Conservation (phyloP, 805 yeast genomes). For the Grigorovia yakushimaensis region DNA sequence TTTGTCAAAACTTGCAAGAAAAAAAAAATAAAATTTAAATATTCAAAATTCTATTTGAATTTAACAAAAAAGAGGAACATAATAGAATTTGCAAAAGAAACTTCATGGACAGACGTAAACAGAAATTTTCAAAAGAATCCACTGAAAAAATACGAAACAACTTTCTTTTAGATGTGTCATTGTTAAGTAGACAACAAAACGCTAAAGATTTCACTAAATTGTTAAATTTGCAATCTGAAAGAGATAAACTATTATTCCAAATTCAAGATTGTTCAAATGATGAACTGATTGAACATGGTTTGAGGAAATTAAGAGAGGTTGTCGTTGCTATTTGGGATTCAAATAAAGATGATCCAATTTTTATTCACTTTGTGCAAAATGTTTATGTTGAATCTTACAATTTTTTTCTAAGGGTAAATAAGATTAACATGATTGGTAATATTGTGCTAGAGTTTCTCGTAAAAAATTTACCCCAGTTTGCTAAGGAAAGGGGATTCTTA, state of each 20-base stretch:
- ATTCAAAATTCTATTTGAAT: neutral
- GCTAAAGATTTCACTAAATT: conserved; percentile 31
- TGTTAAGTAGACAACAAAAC: conserved; percentile 57
- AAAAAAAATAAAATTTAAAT: no score
- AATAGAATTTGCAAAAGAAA: neutral
- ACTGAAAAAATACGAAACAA: conserved; percentile 15
- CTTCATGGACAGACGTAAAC: conserved; percentile 21
- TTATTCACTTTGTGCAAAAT: conserved; percentile 9
- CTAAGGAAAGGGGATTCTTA: conserved; percentile 4
- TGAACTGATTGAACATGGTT: conserved; percentile 26
- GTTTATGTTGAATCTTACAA: conserved; percentile 14
- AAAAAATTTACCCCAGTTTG: conserved; percentile 7
- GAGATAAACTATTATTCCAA: conserved; percentile 33
- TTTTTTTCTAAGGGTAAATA: conserved; percentile 7
- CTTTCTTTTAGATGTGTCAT: conserved; percentile 35
- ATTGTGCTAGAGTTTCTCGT: conserved; percentile 12
- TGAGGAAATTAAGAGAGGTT: conserved; percentile 20
- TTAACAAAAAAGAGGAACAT: neutral
- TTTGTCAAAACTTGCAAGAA: no score
- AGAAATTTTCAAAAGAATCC: conserved; percentile 27
- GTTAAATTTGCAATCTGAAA: conserved; percentile 34
- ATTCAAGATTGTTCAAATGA: conserved; percentile 21
- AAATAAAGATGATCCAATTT: conserved; percentile 7
- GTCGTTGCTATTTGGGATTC: conserved; percentile 12
- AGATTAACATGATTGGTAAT: conserved; percentile 10